Evolutionary conservation across 2,329 filamentous ascomycete species (phyloP), one percentile per base, ranked within the genome.

Genomic region (Akanthomyces uredinophilus): DNA sequence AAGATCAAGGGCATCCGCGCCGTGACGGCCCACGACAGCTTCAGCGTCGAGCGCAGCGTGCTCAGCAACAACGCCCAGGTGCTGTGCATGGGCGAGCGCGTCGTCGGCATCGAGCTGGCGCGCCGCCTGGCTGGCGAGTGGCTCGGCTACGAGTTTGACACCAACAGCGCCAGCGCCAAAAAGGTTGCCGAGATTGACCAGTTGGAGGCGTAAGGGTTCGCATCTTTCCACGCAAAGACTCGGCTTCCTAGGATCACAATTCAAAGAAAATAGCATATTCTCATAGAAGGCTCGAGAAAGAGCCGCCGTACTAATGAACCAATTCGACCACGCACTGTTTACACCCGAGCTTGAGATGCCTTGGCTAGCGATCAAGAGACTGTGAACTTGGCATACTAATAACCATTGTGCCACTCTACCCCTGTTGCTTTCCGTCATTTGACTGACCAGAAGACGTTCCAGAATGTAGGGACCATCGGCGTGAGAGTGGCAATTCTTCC

Each of bases 21-120:
- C n/a, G 92, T 96, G 20, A 96, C 91, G 5, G 92, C 92, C 1
- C 92, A 96, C 73, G 92, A 96, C 72, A 88, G 87, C 67, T 96
- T 93, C 79, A 88, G 84, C 61, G 90, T 96, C 6, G 91, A 96
- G 81, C 79, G 91, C 55, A 87, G 89, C 22, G 84, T 96, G 13
- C 77, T 94, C 70, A 92, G 88, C 77, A 96, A 96, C 74, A 88
- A 96, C 72, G 90, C 91, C 3, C 91, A 96, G 77, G 91, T 96
- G 37, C 77, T 96, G 65, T 96, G 92, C 73, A 88, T 96, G 81
- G 91, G 91, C 0, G 89, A 96, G 82, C 79, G 91, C 24, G 91
- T 96, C 0, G 84, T 96, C 50, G 91, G 92, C 0, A 73, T 95
- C 53, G 92, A 96, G 77, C 76, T 96, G 47, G 91, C 91, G 49